Conservation (phyloP, 306 rosid species). For the Leucaena leucocephala region DNA sequence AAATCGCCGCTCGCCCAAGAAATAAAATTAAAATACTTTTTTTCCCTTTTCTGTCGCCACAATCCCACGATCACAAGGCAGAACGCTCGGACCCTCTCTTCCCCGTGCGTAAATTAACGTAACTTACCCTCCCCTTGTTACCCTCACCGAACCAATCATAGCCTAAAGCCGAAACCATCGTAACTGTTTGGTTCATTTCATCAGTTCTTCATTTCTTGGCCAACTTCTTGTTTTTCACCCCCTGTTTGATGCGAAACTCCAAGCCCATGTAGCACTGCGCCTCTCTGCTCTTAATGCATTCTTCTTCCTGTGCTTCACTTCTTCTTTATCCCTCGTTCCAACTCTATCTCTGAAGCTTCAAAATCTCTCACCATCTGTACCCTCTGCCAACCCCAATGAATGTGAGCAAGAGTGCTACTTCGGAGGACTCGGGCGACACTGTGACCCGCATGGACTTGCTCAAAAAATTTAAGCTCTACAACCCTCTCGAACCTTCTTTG, state of each 20-base stretch:
- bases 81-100: not conserved
- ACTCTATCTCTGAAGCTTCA: not conserved
- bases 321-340: not conserved
- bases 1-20: not conserved
- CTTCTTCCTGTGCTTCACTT: conserved; percentile 28
- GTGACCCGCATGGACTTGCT: conserved; percentile 53
- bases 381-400: conserved; percentile 8
- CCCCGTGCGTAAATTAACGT: no score
- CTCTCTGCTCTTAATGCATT: conserved; percentile 34
- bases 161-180: not conserved
- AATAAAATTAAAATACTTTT: not conserved
- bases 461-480: conserved; percentile 67
- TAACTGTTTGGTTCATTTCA: not conserved
- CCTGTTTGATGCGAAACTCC: not conserved
- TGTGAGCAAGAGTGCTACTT: conserved; percentile 44
- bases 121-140: no score
- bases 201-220: not conserved
- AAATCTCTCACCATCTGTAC: conserved; percentile 20
- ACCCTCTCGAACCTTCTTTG: conserved; percentile 67
- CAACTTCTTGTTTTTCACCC: not conserved
- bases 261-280: conserved; percentile 10
- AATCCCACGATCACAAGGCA: not conserved
- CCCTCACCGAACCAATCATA: no score
- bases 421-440: conserved; percentile 36
- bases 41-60: not conserved